phyloP scores from a whole-genome alignment of 768 basidiomycete genomes.

The Rhodotorula kratochvilovae region DNA sequence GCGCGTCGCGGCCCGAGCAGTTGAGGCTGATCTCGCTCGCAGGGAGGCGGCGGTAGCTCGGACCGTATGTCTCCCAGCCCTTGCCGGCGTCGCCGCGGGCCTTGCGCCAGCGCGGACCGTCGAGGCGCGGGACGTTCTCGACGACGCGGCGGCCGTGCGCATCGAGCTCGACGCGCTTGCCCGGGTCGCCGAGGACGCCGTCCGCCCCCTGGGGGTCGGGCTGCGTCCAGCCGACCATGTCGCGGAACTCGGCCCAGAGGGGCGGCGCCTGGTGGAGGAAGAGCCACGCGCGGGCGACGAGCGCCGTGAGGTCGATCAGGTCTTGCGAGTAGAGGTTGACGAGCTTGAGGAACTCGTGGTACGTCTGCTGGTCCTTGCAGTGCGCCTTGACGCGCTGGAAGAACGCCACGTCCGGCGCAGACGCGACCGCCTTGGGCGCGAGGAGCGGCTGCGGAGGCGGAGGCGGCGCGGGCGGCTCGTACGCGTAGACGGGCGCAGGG shows the following conservation, averaged over 20 bases:
- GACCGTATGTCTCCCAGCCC: conserved; percentile 60
- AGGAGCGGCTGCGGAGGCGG: conserved; percentile 28
- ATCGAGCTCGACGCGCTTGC: conserved; percentile 54
- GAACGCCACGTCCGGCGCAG: conserved; percentile 70
- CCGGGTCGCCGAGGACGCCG: conserved; percentile 52
- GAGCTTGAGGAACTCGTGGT: conserved; percentile 84
- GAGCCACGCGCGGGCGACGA: conserved; percentile 70
- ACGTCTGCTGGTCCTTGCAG: conserved; percentile 51
- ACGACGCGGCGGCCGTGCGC: conserved; percentile 59
- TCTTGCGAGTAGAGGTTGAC: conserved; percentile 83
- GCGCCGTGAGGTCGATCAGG: conserved; percentile 75
- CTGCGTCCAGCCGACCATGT: conserved; percentile 68
- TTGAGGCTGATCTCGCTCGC: conserved; percentile 76
- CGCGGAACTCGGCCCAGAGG: conserved; percentile 69
- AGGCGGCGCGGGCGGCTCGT: conserved; percentile 41
- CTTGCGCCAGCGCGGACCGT: conserved; percentile 56
- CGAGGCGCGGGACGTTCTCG: conserved; percentile 65
- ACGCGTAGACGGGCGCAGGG: conserved; percentile 24
- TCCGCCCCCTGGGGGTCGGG: conserved; percentile 48
- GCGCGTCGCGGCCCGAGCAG: conserved; percentile 89
- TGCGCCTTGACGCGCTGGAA: conserved; percentile 71
- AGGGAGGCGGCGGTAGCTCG: conserved; percentile 52
- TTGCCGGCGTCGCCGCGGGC: conserved; percentile 52
- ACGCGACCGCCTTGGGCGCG: conserved; percentile 33
- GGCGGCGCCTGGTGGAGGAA: conserved; percentile 69